phyloP scores from a whole-genome alignment of 2,329 filamentous ascomycete genomes.

The Fusarium devonianum region DNA sequence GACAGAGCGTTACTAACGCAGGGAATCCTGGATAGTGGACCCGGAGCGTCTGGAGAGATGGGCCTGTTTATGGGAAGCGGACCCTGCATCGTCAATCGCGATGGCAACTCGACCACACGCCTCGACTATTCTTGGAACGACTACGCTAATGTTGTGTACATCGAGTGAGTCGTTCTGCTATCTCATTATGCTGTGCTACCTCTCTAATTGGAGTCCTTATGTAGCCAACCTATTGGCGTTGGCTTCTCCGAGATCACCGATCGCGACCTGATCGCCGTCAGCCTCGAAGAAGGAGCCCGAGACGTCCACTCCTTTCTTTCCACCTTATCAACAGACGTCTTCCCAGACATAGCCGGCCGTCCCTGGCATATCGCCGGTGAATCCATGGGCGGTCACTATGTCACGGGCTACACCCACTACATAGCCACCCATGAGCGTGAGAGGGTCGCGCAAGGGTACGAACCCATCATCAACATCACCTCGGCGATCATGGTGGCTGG shows the following conservation, averaged over 20 bases:
- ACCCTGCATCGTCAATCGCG: conserved; percentile 17
- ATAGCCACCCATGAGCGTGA: conserved; percentile 13
- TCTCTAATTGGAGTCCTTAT: background rate
- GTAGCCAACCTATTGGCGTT: conserved; percentile 24
- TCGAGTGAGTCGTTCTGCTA: conserved; percentile 11
- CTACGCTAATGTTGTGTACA: conserved; percentile 23
- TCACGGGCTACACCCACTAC: conserved; percentile 23
- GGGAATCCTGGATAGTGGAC: background rate
- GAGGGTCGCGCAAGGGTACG: background rate
- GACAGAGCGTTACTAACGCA: background rate
- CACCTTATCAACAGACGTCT: conserved; percentile 11
- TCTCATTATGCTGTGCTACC: background rate
- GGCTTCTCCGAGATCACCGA: conserved; percentile 30
- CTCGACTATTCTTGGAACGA: conserved; percentile 27
- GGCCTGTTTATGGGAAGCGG: conserved; percentile 29
- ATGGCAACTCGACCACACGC: conserved; percentile 24
- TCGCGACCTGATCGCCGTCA: conserved; percentile 18
- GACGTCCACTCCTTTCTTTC: conserved; percentile 23
- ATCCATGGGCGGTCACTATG: conserved; percentile 33
- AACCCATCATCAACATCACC: background rate
- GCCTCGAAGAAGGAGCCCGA: conserved; percentile 16
- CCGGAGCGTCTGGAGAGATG: conserved; percentile 24
- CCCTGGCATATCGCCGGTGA: conserved; percentile 30
- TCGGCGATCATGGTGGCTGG: conserved; percentile 27
- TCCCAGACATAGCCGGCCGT: conserved; percentile 16